Conservation (phyloP, 2,329 filamentous ascomycete species). For the Ophiostoma perfectum region DNA sequence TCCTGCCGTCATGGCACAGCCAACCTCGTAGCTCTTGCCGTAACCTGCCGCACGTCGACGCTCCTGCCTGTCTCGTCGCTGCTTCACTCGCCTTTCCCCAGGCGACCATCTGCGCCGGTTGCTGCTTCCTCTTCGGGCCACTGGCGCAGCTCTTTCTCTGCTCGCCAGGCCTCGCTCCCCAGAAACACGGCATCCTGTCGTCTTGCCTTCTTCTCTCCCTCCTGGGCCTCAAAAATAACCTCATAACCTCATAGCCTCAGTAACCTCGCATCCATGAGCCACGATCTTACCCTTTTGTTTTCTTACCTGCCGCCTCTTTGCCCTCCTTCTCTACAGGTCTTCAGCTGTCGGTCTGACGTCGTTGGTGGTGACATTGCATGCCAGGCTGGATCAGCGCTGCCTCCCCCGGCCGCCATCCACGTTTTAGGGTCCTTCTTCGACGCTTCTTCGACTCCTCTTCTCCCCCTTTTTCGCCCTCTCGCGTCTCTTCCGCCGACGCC, state of each 20-base stretch:
- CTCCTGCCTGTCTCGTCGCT: constrained; percentile 5
- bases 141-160: not conserved
- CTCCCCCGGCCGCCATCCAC: constrained; percentile 10
- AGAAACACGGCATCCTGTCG: not conserved
- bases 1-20: constrained; percentile 1
- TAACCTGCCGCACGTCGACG: not conserved
- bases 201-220: not conserved
- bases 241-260: not conserved
- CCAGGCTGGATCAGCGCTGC: not conserved
- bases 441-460: constrained; percentile 1
- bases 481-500: constrained; percentile 13
- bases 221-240: not conserved
- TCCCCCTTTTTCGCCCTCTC: constrained; percentile 17
- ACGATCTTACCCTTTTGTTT: constrained; percentile 11
- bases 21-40: constrained; percentile 6
- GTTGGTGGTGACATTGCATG: not conserved
- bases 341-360: not conserved
- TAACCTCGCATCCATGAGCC: not conserved
- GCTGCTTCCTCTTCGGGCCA: constrained; percentile 9
- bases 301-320: constrained; percentile 4
- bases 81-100: not conserved
- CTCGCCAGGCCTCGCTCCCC: not conserved
- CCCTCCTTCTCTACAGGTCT: not conserved
- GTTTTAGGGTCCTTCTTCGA: constrained; percentile 11
- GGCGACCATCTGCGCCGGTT: not conserved